Evolutionary conservation across 2,329 filamentous ascomycete species (phyloP).

Genomic region (Colletotrichum australisinense): DNA sequence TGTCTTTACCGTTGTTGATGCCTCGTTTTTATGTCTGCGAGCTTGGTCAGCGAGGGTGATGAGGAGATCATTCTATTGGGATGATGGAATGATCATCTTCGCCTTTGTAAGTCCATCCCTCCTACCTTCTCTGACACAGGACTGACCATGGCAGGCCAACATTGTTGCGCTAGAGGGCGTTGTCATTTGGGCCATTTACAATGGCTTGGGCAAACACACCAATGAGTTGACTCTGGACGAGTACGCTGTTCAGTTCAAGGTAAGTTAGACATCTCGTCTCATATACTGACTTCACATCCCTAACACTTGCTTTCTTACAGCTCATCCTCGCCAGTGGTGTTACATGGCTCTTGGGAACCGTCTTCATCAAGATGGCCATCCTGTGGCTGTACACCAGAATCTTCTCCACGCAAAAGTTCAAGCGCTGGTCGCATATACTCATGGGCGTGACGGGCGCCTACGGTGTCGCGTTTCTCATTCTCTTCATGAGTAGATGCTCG

Average conservation of each 20-base stretch:
- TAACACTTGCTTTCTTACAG: conserved; percentile 11
- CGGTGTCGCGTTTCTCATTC: conserved; percentile 43
- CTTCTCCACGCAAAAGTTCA: conserved; percentile 43
- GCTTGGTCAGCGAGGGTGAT: conserved; percentile 38
- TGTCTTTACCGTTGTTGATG: conserved; percentile 36
- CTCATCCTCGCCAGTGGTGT: conserved; percentile 42
- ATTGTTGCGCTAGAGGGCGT: conserved; percentile 33
- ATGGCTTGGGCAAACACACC: conserved; percentile 40
- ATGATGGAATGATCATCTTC: conserved; percentile 38
- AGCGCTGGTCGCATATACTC: conserved; percentile 39
- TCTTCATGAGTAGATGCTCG: conserved; percentile 46
- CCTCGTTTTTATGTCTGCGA: conserved; percentile 36
- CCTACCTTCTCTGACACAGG: neutral
- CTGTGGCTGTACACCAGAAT: conserved; percentile 45
- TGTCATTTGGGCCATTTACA: conserved; percentile 39
- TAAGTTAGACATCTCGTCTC: neutral
- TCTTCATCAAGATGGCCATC: conserved; percentile 46
- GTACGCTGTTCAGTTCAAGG: conserved; percentile 30
- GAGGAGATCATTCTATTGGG: conserved; percentile 36
- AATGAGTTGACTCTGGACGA: conserved; percentile 24
- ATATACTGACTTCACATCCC: neutral
- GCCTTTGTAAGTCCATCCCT: conserved; percentile 38
- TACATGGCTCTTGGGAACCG: conserved; percentile 42
- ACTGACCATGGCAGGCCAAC: conserved; percentile 30
- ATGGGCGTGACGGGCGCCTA: conserved; percentile 42